These are phyloP conservation scores for Achlya hypogyna DNA, from an alignment of 352 stramenopile species.

Conservation along the genomic window DNA sequence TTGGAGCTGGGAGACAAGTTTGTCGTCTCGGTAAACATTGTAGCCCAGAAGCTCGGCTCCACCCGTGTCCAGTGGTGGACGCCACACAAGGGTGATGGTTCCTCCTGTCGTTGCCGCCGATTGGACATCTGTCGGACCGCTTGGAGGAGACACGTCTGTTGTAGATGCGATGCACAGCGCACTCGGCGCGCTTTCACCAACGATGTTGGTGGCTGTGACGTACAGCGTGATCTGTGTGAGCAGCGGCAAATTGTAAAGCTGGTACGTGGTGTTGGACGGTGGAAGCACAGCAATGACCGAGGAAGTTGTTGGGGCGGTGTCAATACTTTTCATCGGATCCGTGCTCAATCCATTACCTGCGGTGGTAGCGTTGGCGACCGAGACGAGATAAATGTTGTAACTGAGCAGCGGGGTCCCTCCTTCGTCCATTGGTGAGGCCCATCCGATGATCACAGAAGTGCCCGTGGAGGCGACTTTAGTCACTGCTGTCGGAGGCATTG, in stretches of 20 bases:
- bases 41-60: constrained; percentile 39
- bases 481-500: neutral
- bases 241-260: neutral
- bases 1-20: neutral
- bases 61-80: constrained; percentile 23
- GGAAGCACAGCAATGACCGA: neutral
- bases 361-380: neutral
- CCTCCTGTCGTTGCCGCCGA: neutral
- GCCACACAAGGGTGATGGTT: neutral
- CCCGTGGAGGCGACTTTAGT: neutral
- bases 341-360: neutral
- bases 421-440: neutral
- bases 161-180: neutral
- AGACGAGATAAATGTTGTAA: neutral
- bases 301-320: no score
- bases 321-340: no score
- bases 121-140: no score
- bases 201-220: neutral
- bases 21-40: constrained; percentile 27
- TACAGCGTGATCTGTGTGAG: neutral
- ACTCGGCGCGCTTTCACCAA: neutral
- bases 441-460: neutral
- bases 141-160: neutral
- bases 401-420: neutral
- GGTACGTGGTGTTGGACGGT: neutral